These are phyloP conservation scores for Aureobasidium sp. DNA, from an alignment of 2,329 filamentous ascomycete genomes.

Conservation along the genomic window DNA sequence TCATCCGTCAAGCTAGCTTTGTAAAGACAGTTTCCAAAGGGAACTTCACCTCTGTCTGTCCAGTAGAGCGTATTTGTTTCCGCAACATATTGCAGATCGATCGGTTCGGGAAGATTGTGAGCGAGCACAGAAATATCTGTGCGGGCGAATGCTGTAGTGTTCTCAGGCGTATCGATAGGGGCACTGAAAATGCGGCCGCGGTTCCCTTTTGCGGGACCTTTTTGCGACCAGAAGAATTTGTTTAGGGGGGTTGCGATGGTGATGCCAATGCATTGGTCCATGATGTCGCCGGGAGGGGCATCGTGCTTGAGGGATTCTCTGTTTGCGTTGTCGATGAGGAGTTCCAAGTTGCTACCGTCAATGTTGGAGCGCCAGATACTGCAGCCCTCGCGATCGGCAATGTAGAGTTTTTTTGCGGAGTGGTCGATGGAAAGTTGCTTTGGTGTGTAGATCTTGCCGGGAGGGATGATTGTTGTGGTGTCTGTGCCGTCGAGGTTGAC, in stretches of 20 bases:
- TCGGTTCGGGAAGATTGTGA: conserved; percentile 46
- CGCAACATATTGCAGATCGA: conserved; percentile 52
- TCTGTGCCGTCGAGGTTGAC: conserved; percentile 22
- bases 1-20: conserved; percentile 12
- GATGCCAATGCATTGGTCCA: conserved; percentile 51
- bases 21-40: conserved; percentile 49
- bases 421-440: conserved; percentile 34
- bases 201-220: conserved; percentile 46
- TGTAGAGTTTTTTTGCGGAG: conserved; percentile 30
- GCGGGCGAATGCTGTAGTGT: conserved; percentile 30
- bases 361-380: conserved; percentile 30
- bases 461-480: conserved; percentile 36
- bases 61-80: conserved; percentile 45
- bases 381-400: conserved; percentile 39
- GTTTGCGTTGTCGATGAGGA: conserved; percentile 34
- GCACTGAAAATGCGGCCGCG: conserved; percentile 50
- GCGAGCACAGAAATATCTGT: conserved; percentile 40
- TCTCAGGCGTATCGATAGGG: conserved; percentile 33
- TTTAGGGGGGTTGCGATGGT: conserved; percentile 37
- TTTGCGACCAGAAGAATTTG: conserved; percentile 55
- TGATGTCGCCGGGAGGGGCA: not conserved
- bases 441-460: conserved; percentile 43
- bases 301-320: not conserved
- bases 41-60: conserved; percentile 54
- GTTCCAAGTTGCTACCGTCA: conserved; percentile 30